These are phyloP conservation scores for Floccularia luteovirens DNA, from an alignment of 768 basidiomycete genomes.

Conservation along the genomic window DNA sequence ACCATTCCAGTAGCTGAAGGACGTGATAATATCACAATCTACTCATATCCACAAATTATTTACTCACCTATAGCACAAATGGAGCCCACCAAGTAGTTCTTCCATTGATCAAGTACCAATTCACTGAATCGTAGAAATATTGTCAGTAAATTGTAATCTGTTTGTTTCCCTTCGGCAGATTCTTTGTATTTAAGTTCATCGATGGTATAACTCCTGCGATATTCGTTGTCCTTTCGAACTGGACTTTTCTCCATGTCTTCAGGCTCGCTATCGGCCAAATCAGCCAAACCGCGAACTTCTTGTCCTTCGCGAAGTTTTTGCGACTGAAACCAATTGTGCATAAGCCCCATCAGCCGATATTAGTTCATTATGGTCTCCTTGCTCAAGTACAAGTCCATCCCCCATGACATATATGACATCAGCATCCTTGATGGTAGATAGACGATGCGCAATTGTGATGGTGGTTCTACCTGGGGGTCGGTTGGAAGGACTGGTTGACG, in stretches of 20 bases:
- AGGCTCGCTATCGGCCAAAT: slow-evolving; percentile 15
- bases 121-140: slow-evolving; percentile 55
- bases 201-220: slow-evolving; percentile 41
- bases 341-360: slow-evolving; percentile 51
- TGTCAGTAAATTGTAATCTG: slow-evolving; percentile 33
- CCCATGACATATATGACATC: slow-evolving; percentile 77
- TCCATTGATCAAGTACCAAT: slow-evolving; percentile 45
- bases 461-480: slow-evolving; percentile 44
- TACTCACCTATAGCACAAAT: slow-evolving; percentile 34
- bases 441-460: slow-evolving; percentile 62
- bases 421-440: slow-evolving; percentile 73
- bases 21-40: slow-evolving; percentile 8
- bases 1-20: slow-evolving; percentile 40
- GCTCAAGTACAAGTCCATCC: slow-evolving; percentile 64
- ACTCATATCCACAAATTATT: slow-evolving; percentile 6
- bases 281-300: slow-evolving; percentile 32
- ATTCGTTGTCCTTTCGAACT: slow-evolving; percentile 35
- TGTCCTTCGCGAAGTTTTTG: slow-evolving; percentile 54
- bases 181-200: slow-evolving; percentile 26
- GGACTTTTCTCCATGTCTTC: slow-evolving; percentile 31
- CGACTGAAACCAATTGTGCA: slow-evolving; percentile 55
- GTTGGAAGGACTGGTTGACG: slow-evolving; percentile 34
- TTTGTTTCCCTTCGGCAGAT: slow-evolving; percentile 14
- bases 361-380: slow-evolving; percentile 63
- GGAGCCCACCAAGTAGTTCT: slow-evolving; percentile 41